Evolutionary conservation across 805 yeast genomes (phyloP), one percentile per base, ranked within the genome.

Genomic region (Kodamaea lidongshanica): DNA sequence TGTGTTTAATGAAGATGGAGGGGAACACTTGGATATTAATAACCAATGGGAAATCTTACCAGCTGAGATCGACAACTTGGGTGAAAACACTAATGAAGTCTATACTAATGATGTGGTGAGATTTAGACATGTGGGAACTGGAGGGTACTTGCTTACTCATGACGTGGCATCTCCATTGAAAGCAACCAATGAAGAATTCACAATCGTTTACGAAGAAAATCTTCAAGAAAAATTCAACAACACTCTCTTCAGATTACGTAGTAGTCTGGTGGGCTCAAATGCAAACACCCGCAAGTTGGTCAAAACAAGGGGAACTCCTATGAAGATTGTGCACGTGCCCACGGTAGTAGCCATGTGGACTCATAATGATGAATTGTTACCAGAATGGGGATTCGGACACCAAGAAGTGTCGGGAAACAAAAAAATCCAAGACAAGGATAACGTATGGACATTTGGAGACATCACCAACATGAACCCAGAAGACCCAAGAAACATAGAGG

Each of bases 391-490:
- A 1, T 83, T 77, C 53, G 61, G 65, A 31, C 97, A 92, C 54
- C 87, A 80, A 52, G 99, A 92, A 61, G 87, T 92, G 36, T 86
- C 92, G 53, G 98, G 98, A 52, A 85, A 83, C 65, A 92, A 92
- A 56, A 80, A 85, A 52, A 52, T 79, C 12, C 71, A 55, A 20
- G 94, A 82, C 27, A 43, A 65, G 9, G 72, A 75, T 31, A 85
- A 83, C 50, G 58, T 68, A 13, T 92, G 98, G 98, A 49, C 51
- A 26, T 62, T 88, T 40, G 94, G 86, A 39, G 61, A 67, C 8
- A 85, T 89, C 41, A 55, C 75, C 16, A 76, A 73, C 32, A 54
- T 92, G 37, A 18, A 38, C 1, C 44, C 45, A 6, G 60, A 61
- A 13, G 95, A 83, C 36, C 50, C 59, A 4, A 76, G 96, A 58